These are phyloP conservation scores for Ilyonectria sp. DNA, from an alignment of 2,329 filamentous ascomycete genomes.

Conservation along the genomic window DNA sequence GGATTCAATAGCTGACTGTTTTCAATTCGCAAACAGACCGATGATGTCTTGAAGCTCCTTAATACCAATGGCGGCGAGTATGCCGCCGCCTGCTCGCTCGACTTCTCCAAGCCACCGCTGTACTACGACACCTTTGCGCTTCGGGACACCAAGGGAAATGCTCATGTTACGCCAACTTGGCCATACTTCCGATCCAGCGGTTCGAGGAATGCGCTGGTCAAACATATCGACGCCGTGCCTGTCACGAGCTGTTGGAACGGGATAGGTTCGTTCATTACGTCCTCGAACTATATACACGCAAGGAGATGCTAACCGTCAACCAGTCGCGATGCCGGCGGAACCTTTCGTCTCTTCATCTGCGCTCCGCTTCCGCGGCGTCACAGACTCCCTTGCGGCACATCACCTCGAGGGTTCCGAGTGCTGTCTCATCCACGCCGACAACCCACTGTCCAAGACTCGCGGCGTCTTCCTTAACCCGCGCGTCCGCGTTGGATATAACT, in stretches of 20 bases:
- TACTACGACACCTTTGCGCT: conserved; percentile 77
- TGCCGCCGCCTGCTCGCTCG: conserved; percentile 74
- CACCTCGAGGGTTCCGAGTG: conserved; percentile 86
- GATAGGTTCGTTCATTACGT: conserved; percentile 51
- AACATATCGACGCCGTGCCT: conserved; percentile 61
- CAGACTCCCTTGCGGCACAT: conserved; percentile 71
- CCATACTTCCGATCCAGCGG: conserved; percentile 68
- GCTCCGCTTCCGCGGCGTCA: conserved; percentile 75
- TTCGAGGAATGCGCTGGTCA: conserved; percentile 69
- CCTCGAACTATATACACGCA: neutral
- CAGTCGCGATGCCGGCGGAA: conserved; percentile 66
- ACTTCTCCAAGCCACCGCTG: conserved; percentile 67
- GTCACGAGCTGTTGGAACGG: conserved; percentile 64
- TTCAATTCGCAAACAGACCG: conserved; percentile 55
- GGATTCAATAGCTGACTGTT: conserved; percentile 6
- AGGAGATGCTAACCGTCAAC: conserved; percentile 15
- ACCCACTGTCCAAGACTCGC: conserved; percentile 65
- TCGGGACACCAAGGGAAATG: conserved; percentile 66
- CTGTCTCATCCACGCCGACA: conserved; percentile 83
- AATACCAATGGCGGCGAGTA: conserved; percentile 72
- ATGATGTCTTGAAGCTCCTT: conserved; percentile 70
- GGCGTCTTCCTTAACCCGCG: conserved; percentile 80
- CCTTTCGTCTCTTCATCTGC: conserved; percentile 65
- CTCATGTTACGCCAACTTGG: conserved; percentile 69
- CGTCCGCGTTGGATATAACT: conserved; percentile 77